Percentiles rank a stretch among this genome's conserved stretches.
Conservation (phyloP, 2,329 filamentous ascomycete species). For the Claviceps africana region DNA sequence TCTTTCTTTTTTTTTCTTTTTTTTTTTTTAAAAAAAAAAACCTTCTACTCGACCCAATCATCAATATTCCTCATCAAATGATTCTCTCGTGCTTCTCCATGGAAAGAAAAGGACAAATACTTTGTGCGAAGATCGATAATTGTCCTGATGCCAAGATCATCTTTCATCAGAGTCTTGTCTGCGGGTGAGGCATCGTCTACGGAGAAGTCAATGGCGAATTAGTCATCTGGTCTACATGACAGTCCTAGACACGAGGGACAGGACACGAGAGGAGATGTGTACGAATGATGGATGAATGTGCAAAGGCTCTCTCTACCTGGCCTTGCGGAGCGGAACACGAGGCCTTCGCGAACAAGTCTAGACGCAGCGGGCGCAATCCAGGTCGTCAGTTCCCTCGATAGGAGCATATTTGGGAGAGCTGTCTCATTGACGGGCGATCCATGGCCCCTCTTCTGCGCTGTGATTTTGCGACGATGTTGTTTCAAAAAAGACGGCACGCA, state of each 20-base stretch:
- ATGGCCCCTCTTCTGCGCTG: no score
- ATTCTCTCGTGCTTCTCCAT: background rate
- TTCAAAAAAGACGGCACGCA: no score
- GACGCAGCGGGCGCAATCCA: background rate
- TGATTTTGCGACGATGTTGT: background rate
- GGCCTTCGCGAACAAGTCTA: slow-evolving; percentile 38
- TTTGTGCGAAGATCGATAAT: slow-evolving; percentile 70
- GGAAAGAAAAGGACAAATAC: slow-evolving; percentile 23
- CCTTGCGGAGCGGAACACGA: slow-evolving; percentile 55
- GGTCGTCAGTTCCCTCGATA: background rate
- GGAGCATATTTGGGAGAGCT: background rate
- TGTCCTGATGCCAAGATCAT: slow-evolving; percentile 51
- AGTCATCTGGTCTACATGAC: background rate
- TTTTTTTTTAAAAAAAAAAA: no score
- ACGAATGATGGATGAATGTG: background rate
- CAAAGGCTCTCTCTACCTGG: slow-evolving; percentile 28
- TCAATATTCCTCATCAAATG: no score
- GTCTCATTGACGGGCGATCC: background rate
- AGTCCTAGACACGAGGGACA: background rate
- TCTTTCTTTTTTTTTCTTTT: no score
- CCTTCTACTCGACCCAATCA: no score
- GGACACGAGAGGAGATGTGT: background rate
- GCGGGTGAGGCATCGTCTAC: slow-evolving; percentile 54
- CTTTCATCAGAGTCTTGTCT: slow-evolving; percentile 46
- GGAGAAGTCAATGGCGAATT: background rate